A percentile compares a stretch with the other conserved stretches of the same genome.
Evolutionary conservation across 257 asterid genomes (phyloP).

Genomic region (Verbascum thapsus): DNA sequence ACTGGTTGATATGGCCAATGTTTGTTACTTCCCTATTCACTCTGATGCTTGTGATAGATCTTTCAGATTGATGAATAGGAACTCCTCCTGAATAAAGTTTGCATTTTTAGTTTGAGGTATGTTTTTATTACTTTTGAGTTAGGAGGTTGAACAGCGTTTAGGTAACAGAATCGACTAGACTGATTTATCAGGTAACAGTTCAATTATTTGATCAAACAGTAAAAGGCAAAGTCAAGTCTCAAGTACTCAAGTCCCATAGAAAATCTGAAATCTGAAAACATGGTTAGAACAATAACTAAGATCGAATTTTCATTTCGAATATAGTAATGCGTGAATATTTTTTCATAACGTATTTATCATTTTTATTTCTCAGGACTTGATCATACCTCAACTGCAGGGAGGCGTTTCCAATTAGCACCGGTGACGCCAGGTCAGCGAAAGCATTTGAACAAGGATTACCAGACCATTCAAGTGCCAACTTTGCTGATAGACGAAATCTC

Average conservation of each 20-base stretch:
- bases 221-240: too few relatives aligned
- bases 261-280: too few relatives aligned
- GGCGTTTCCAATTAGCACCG: conserved; percentile 49
- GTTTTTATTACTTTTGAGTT: too few relatives aligned
- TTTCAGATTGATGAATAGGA: background rate
- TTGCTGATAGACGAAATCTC: conserved; percentile 33
- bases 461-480: conserved; percentile 37
- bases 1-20: too few relatives aligned
- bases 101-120: background rate
- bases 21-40: too few relatives aligned
- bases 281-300: background rate
- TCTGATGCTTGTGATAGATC: background rate
- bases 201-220: too few relatives aligned
- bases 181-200: too few relatives aligned
- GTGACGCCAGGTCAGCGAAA: conserved; percentile 59
- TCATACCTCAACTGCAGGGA: conserved; percentile 33
- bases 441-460: conserved; percentile 39
- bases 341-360: background rate
- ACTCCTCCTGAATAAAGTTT: background rate
- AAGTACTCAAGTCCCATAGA: too few relatives aligned
- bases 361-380: background rate
- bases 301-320: background rate
- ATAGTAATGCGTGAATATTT: background rate
- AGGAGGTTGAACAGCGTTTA: too few relatives aligned
- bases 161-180: too few relatives aligned